Evolutionary conservation across 441 rosid genomes (phyloP).

Genomic region (Dalechampia spathulata): DNA sequence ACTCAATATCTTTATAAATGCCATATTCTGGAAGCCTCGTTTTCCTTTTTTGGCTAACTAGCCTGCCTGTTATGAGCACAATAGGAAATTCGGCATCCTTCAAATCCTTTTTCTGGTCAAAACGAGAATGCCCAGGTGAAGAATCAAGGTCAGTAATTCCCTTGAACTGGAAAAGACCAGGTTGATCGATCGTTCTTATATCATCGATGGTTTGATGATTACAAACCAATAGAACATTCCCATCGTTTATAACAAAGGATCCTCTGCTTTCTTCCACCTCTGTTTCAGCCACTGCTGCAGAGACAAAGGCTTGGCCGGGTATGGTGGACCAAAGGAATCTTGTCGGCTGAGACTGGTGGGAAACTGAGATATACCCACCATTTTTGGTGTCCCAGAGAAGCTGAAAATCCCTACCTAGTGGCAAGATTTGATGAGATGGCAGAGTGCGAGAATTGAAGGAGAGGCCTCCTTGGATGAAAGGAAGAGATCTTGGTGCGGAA

Average conservation of each 20-base stretch:
- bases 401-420: constrained; percentile 45
- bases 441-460: constrained; percentile 20
- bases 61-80: constrained; percentile 37
- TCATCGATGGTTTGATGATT: constrained; percentile 47
- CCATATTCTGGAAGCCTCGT: constrained; percentile 15
- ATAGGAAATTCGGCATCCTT: constrained; percentile 23
- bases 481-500: constrained; percentile 36
- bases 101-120: constrained; percentile 17
- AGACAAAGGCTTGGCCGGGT: constrained; percentile 50
- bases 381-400: constrained; percentile 37
- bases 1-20: constrained; percentile 8
- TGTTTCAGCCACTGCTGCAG: constrained; percentile 47
- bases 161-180: constrained; percentile 9
- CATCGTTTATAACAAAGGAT: constrained; percentile 42
- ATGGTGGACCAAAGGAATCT: constrained; percentile 48
- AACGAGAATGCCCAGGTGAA: constrained; percentile 12
- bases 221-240: constrained; percentile 28
- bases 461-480: constrained; percentile 41
- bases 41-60: constrained; percentile 26
- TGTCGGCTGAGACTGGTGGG: constrained; percentile 34
- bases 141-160: constrained; percentile 5
- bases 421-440: constrained; percentile 24
- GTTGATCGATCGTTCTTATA: constrained; percentile 25
- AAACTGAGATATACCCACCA: constrained; percentile 43
- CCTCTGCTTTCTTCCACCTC: constrained; percentile 72